Conservation (phyloP, 768 basidiomycete species). For the Mycena chlorophos region DNA sequence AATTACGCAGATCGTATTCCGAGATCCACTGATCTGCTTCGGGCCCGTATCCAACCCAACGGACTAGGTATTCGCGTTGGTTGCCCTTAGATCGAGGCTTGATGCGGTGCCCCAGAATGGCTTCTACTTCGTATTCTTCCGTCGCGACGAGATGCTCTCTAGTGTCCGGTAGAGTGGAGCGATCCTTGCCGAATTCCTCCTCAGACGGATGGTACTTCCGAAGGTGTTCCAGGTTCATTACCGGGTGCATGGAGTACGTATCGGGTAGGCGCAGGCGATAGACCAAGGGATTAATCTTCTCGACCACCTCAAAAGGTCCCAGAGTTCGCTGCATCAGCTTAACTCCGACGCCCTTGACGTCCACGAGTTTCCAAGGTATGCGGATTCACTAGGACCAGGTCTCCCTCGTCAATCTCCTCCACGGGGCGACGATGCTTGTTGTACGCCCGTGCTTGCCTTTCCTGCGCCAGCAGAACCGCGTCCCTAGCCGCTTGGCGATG, state of each 20-base stretch:
- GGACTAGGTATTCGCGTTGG: constrained; percentile 13
- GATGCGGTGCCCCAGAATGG: too few relatives aligned
- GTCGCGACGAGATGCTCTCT: neutral
- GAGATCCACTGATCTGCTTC: constrained; percentile 24
- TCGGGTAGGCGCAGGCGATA: constrained; percentile 23
- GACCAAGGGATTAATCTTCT: constrained; percentile 23
- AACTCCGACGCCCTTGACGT: constrained; percentile 23
- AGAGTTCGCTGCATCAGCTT: too few relatives aligned
- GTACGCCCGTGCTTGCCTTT: too few relatives aligned
- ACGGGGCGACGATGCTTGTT: too few relatives aligned
- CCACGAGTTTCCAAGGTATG: constrained; percentile 23
- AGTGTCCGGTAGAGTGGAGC: neutral
- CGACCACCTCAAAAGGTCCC: constrained; percentile 27
- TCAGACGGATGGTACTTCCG: constrained; percentile 13
- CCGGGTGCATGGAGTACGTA: constrained; percentile 23
- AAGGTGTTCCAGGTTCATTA: constrained; percentile 25
- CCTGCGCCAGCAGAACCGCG: too few relatives aligned
- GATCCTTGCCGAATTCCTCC: neutral
- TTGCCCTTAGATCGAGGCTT: constrained; percentile 1
- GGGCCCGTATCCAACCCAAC: constrained; percentile 26
- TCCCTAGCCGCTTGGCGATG: constrained; percentile 14
- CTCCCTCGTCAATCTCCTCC: neutral
- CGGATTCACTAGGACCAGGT: constrained; percentile 25
- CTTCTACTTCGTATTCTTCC: constrained; percentile 22
- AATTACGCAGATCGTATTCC: constrained; percentile 23